These are phyloP conservation scores for Neonectria sp. DNA, from an alignment of 2,329 filamentous ascomycete species.

Conservation along the genomic window DNA sequence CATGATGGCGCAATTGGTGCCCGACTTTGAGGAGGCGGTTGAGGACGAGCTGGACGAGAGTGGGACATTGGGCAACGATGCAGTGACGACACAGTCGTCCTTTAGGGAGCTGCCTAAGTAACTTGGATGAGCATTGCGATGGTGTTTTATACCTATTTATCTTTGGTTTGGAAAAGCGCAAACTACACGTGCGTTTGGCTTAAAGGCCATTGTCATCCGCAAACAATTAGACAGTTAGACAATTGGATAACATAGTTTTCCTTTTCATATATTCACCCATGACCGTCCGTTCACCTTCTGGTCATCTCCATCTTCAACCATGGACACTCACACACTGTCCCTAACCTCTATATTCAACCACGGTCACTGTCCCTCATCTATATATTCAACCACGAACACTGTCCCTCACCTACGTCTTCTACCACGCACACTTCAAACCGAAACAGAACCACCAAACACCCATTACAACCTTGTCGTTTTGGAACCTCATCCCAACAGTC, in stretches of 20 bases:
- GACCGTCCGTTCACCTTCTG: neutral
- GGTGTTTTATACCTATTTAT: conserved; percentile 17
- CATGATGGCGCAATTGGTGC: conserved; percentile 60
- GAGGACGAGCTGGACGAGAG: conserved; percentile 49
- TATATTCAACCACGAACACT: neutral
- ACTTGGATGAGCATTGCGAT: conserved; percentile 22
- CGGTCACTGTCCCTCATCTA: neutral
- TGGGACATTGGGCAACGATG: conserved; percentile 48
- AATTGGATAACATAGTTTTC: neutral
- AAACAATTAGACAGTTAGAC: neutral
- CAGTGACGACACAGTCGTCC: conserved; percentile 49
- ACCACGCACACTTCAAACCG: neutral
- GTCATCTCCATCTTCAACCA: neutral
- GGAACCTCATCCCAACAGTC: no score
- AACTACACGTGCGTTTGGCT: conserved; percentile 4
- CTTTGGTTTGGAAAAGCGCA: neutral
- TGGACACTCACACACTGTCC: no score
- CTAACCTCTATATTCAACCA: neutral
- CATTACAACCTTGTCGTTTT: neutral
- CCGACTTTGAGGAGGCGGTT: conserved; percentile 47
- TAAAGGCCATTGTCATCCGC: neutral
- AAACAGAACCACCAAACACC: neutral
- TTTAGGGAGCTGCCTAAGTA: conserved; percentile 39
- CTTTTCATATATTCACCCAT: neutral
- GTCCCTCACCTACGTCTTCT: neutral